A percentile compares a stretch with the other conserved stretches of the same genome.
Evolutionary conservation across 495 filamentous ascomycete species (phyloP).

Genomic region (Aspergillus haitiensis): DNA sequence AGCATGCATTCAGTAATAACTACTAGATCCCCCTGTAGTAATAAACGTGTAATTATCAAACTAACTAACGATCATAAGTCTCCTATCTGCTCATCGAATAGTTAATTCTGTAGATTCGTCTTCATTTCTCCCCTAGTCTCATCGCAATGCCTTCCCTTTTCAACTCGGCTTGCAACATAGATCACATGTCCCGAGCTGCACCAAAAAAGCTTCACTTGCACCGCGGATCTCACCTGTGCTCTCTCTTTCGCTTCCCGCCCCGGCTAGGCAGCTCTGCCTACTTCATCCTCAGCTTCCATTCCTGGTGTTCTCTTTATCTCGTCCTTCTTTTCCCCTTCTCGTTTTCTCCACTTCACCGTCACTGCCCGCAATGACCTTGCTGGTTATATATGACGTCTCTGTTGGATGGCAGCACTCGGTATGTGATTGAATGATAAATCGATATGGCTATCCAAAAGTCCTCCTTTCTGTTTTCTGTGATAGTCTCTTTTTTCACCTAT

Average conservation of each 20-base stretch:
- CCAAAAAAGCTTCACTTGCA: constrained; percentile 27
- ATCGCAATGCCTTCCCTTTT: not conserved
- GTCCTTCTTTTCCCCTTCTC: constrained; percentile 15
- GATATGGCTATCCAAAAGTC: not conserved
- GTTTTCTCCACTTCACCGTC: constrained; percentile 4
- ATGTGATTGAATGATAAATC: constrained; percentile 25
- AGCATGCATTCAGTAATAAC: too few species aligned
- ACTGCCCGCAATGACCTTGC: constrained; percentile 36
- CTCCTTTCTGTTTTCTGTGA: too few species aligned
- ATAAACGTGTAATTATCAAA: too few species aligned
- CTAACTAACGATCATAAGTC: too few species aligned
- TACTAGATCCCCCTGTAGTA: too few species aligned
- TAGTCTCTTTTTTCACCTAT: too few species aligned
- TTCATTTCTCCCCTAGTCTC: not conserved
- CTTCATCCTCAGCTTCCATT: constrained; percentile 17
- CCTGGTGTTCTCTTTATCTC: constrained; percentile 2
- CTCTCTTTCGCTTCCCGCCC: constrained; percentile 16
- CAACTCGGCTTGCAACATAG: constrained; percentile 10
- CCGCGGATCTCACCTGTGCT: constrained; percentile 17
- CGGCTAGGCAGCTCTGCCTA: constrained; percentile 8
- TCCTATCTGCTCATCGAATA: too few species aligned
- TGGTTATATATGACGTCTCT: constrained; percentile 40
- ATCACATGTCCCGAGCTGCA: constrained; percentile 26
- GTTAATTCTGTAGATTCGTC: not conserved
- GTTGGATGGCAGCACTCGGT: constrained; percentile 67